phyloP scores from a whole-genome alignment of 805 yeast species.

The Cyberlindnera japonica region DNA sequence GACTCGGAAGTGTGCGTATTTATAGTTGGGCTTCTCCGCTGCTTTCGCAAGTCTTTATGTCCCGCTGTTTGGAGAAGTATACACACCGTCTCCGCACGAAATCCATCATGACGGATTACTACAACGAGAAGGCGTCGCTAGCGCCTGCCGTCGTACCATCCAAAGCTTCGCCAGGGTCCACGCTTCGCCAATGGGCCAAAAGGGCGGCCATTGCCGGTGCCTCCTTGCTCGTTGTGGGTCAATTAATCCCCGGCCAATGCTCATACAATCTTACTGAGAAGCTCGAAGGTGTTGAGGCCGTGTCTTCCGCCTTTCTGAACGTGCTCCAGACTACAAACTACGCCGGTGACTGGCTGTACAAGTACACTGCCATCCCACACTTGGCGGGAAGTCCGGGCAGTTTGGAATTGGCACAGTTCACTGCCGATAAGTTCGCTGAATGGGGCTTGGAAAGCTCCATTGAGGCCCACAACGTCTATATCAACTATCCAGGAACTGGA shows the following conservation, averaged over 20 bases:
- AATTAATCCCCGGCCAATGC: neutral
- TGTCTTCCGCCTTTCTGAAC: constrained; percentile 21
- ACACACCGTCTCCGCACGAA: neutral
- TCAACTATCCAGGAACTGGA: constrained; percentile 55
- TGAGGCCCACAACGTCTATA: constrained; percentile 57
- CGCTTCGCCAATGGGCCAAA: constrained; percentile 3
- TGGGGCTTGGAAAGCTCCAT: constrained; percentile 53
- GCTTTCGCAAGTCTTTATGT: too few species aligned
- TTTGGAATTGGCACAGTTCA: constrained; percentile 50
- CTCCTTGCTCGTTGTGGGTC: constrained; percentile 1
- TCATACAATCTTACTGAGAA: neutral
- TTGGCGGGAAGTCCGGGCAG: constrained; percentile 50
- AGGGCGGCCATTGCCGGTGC: constrained; percentile 1
- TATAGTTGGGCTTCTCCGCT: too few species aligned
- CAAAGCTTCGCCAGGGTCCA: neutral
- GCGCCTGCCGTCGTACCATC: neutral
- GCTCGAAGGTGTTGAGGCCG: constrained; percentile 7
- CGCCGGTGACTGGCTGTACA: constrained; percentile 52
- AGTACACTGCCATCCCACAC: constrained; percentile 52
- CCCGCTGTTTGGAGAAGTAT: too few species aligned
- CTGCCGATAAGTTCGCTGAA: constrained; percentile 52
- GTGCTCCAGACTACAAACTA: constrained; percentile 28
- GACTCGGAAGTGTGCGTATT: too few species aligned
- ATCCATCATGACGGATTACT: neutral
- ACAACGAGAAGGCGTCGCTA: neutral